Conservation (phyloP, 2,329 filamentous ascomycete genomes). For the Fonsecaea monophora region DNA sequence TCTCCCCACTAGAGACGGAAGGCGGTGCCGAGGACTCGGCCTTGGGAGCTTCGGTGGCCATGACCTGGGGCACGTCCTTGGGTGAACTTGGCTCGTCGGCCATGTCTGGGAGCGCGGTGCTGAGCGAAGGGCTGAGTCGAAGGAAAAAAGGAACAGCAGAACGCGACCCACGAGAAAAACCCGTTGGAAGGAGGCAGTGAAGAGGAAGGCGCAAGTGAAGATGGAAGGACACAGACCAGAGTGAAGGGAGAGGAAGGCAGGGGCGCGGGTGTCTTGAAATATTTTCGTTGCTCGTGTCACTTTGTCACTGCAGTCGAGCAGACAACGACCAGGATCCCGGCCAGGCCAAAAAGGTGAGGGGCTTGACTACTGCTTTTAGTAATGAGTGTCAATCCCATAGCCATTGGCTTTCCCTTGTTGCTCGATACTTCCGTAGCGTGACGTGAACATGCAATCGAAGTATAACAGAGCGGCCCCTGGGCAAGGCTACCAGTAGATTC, state of each 20-base stretch:
- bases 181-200: not conserved
- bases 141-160: not conserved
- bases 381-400: slow-evolving; percentile 3
- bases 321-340: slow-evolving; percentile 9
- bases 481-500: slow-evolving; percentile 11
- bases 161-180: not conserved
- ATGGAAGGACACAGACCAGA: slow-evolving; percentile 6
- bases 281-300: slow-evolving; percentile 10
- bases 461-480: slow-evolving; percentile 1
- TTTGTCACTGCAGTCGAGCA: slow-evolving; percentile 8
- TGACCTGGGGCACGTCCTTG: slow-evolving; percentile 13
- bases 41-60: slow-evolving; percentile 1
- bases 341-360: not conserved
- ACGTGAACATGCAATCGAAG: slow-evolving; percentile 9
- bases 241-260: not conserved
- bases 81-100: slow-evolving; percentile 8
- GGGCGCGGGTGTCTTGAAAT: slow-evolving; percentile 11
- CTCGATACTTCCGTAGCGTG: slow-evolving; percentile 5
- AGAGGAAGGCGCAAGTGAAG: not conserved
- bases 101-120: slow-evolving; percentile 5
- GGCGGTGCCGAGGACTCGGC: slow-evolving; percentile 19
- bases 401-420: not conserved
- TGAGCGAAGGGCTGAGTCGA: not conserved
- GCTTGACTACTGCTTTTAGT: slow-evolving; percentile 1
- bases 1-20: slow-evolving; percentile 31